phyloP scores from a whole-genome alignment of 2,329 filamentous ascomycete genomes.

The Fusarium setosum region DNA sequence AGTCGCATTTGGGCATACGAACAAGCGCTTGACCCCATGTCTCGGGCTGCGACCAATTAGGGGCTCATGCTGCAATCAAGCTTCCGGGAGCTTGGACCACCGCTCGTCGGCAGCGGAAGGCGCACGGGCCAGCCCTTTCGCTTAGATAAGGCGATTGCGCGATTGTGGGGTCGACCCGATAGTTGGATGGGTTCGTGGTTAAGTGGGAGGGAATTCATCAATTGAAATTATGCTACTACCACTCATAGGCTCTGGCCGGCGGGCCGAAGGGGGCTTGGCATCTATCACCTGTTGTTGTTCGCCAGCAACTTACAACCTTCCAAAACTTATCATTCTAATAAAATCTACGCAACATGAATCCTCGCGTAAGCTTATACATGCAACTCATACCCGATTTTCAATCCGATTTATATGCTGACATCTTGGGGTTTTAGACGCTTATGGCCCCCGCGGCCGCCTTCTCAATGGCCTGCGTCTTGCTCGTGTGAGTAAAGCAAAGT shows the following conservation, averaged over 20 bases:
- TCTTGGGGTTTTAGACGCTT: constrained; percentile 49
- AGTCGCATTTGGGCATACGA: constrained; percentile 39
- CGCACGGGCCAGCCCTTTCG: constrained; percentile 30
- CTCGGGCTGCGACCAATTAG: constrained; percentile 41
- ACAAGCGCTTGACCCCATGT: constrained; percentile 29
- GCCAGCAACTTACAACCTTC: background rate
- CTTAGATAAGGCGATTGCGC: constrained; percentile 24
- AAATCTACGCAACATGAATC: constrained; percentile 39
- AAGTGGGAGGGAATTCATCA: constrained; percentile 37
- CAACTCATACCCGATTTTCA: background rate
- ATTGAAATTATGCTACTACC: constrained; percentile 42
- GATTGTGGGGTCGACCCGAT: constrained; percentile 17
- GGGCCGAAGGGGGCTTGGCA: background rate
- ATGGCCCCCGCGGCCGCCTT: constrained; percentile 64
- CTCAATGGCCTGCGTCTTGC: constrained; percentile 63
- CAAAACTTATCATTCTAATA: background rate
- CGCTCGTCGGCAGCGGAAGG: constrained; percentile 34
- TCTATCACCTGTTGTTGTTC: constrained; percentile 9
- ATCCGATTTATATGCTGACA: constrained; percentile 4
- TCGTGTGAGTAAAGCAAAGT: constrained; percentile 52
- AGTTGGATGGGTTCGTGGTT: background rate
- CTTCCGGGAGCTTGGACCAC: constrained; percentile 48
- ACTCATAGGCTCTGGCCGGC: background rate
- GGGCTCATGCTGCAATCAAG: constrained; percentile 33
- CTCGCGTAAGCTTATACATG: constrained; percentile 37